Evolutionary conservation across 1,139 yeast genomes (phyloP), one percentile per base, ranked within the genome.

Genomic region (Hansenula sp.): DNA sequence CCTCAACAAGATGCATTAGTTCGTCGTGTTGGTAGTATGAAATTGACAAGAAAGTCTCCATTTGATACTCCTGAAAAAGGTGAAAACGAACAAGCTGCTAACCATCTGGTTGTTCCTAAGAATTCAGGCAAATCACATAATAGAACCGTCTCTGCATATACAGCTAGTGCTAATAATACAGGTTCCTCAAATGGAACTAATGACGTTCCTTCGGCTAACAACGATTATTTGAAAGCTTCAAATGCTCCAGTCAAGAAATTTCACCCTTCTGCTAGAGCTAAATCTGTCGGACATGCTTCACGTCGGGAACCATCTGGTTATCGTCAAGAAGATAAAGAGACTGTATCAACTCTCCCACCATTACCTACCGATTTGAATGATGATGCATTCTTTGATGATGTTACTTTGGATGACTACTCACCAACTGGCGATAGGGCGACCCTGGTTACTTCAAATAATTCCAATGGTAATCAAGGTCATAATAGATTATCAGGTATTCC

Each of bases 221-320:
- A 21, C 9, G 25, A 21, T 9, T 21, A 15, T 17, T 52, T 49
- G 40, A 58, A 61, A n/a, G 41, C 44, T 18, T 44, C 54, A 8
- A 19, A 44, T 8, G 18, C 60, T 4, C 63, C 65, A 33, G 59
- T 60, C 18, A 63, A 66, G 38, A 72, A 68, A 48, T 68, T 76
- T 55, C 96, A 88, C 63, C 95, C 96, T 28, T 81, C 90, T 16
- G 96, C 96, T 0, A 77, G 96, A 56, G 96, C 96, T 4, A 88
- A 87, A 60, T 85, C 96, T 16, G 81, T 88, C 47, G 96, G 96
- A 17, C 94, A 87, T 61, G 76, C 78, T 17, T 15, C 38, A 31
- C 77, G 89, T 54, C 82, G 81, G 56, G 84, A 81, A 46, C 61
- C 67, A 43, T 69, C 68, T 30, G 62, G 66, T 13, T 47, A 54